A percentile compares a stretch with the other conserved stretches of the same genome.
phyloP scores from a whole-genome alignment of 2,329 filamentous ascomycete genomes.

The Nannizzia gypsea region DNA sequence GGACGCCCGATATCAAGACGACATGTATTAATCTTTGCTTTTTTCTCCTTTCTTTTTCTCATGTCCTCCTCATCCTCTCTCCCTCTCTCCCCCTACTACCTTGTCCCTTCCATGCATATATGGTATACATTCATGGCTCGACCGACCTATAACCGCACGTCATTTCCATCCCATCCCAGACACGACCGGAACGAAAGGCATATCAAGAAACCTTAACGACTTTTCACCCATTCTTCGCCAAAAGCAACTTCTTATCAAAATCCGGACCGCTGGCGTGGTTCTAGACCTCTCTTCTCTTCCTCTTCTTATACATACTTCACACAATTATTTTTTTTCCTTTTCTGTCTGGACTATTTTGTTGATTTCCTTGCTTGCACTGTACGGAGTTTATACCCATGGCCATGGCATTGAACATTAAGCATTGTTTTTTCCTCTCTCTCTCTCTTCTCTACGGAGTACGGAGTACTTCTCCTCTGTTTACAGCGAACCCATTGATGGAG shows the following conservation, averaged over 20 bases:
- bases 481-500: neutral
- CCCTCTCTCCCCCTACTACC: neutral
- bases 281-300: conserved; percentile 5
- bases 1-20: neutral
- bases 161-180: neutral
- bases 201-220: neutral
- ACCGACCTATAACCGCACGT: neutral
- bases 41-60: neutral
- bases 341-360: neutral
- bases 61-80: neutral
- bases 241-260: neutral
- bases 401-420: neutral
- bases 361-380: conserved; percentile 6
- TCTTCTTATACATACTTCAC: conserved; percentile 10
- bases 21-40: conserved; percentile 1
- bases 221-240: neutral
- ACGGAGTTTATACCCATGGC: conserved; percentile 14
- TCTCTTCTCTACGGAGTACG: neutral
- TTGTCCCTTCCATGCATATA: neutral
- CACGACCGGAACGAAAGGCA: neutral
- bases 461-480: conserved; percentile 2
- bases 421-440: conserved; percentile 2
- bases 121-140: neutral
- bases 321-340: conserved; percentile 9
- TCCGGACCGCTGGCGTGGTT: neutral